phyloP scores from a whole-genome alignment of 768 basidiomycete genomes.

The Agrocybe chaxingu region DNA sequence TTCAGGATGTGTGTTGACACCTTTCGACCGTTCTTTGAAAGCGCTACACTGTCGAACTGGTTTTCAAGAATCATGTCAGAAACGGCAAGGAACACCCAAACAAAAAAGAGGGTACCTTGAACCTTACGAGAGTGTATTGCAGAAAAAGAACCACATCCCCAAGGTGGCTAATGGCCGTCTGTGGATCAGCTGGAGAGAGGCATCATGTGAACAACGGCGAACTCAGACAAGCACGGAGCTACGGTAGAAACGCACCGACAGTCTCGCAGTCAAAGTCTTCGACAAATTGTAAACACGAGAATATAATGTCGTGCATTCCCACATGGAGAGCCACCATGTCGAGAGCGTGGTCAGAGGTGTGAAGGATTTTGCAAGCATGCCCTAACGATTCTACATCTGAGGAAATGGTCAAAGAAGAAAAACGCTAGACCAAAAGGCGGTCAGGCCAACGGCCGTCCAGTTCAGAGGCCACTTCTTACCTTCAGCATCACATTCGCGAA shows the following conservation, averaged over 20 bases:
- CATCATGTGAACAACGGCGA: conserved; percentile 1
- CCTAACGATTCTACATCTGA: conserved; percentile 70
- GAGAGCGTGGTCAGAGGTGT: conserved; percentile 52
- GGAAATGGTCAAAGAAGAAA: conserved; percentile 45
- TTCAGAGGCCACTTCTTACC: conserved; percentile 30
- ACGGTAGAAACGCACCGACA: conserved; percentile 51
- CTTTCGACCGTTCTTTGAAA: conserved; percentile 42
- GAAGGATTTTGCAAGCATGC: conserved; percentile 66
- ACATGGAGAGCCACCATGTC: conserved; percentile 71
- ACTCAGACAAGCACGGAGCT: conserved; percentile 1
- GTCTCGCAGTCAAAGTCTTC: conserved; percentile 79
- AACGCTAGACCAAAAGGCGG: conserved; percentile 41
- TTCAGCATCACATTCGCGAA: conserved; percentile 58
- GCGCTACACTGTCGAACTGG: conserved; percentile 49
- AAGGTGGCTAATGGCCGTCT: conserved; percentile 74
- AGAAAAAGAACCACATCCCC: conserved; percentile 78
- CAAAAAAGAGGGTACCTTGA: conserved; percentile 38
- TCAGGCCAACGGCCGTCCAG: neutral
- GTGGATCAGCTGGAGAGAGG: conserved; percentile 64
- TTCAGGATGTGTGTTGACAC: conserved; percentile 50
- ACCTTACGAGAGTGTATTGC: conserved; percentile 63
- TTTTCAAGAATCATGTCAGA: too few species aligned
- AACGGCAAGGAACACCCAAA: too few species aligned
- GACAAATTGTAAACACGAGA: conserved; percentile 56
- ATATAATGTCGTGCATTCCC: conserved; percentile 61